phyloP scores from a whole-genome alignment of 345 rosid species.

The Aurinia saxatilis region DNA sequence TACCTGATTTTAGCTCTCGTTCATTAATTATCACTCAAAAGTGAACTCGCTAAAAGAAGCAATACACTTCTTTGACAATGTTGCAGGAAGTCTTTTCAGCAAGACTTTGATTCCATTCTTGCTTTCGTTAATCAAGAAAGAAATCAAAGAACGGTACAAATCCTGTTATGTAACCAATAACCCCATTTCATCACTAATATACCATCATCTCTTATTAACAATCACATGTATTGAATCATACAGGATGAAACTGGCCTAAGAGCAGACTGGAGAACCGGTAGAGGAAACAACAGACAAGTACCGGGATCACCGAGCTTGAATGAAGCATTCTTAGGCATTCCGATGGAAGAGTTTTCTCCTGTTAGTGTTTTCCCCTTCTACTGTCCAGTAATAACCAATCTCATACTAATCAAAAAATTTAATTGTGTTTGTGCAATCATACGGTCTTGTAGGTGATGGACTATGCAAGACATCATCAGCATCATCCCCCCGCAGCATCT shows the following conservation, averaged over 20 bases:
- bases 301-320: conserved; percentile 26
- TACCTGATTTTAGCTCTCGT: background rate
- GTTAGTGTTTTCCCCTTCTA: conserved; percentile 1
- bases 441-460: conserved; percentile 45
- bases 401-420: background rate
- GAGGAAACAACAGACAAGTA: conserved; percentile 77
- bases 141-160: conserved; percentile 56
- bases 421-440: background rate
- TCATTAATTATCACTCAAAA: background rate
- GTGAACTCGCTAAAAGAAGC: background rate
- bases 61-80: background rate
- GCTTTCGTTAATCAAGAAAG: conserved; percentile 86
- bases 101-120: conserved; percentile 89
- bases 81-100: conserved; percentile 79
- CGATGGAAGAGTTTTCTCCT: conserved; percentile 28
- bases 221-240: background rate
- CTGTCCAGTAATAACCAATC: background rate
- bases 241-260: conserved; percentile 56
- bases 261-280: conserved; percentile 60
- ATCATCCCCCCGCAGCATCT: conserved; percentile 60
- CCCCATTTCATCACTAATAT: background rate
- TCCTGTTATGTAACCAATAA: background rate
- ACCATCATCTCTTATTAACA: background rate
- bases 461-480: conserved; percentile 29
- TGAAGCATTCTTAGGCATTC: conserved; percentile 25